These are phyloP conservation scores for Fomes fomentarius DNA, from an alignment of 1,284 basidiomycete species.

Conservation along the genomic window DNA sequence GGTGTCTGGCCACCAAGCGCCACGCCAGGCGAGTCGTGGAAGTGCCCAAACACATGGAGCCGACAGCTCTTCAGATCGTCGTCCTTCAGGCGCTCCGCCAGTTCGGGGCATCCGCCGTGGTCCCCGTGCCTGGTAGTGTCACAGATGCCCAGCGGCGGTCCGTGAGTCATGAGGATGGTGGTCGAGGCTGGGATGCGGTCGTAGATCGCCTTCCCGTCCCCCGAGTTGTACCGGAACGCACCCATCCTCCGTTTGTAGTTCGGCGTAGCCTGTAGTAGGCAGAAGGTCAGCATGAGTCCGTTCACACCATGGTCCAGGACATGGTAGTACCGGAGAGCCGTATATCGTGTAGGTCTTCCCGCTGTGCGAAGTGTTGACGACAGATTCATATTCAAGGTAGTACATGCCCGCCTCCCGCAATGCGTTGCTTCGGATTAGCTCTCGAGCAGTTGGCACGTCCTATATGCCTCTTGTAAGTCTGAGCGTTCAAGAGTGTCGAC, in stretches of 20 bases:
- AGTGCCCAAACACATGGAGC: slow-evolving; percentile 72
- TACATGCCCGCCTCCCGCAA: slow-evolving; percentile 45
- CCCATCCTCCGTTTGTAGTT: slow-evolving; percentile 50
- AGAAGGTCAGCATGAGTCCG: too few species aligned
- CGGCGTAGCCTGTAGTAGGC: slow-evolving; percentile 52
- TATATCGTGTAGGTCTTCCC: slow-evolving; percentile 61
- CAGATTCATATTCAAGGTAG: slow-evolving; percentile 60
- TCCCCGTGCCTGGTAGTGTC: slow-evolving; percentile 28
- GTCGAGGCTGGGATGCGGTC: slow-evolving; percentile 53
- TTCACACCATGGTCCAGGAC: too few species aligned
- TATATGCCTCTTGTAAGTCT: slow-evolving; percentile 10
- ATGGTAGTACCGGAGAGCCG: slow-evolving; percentile 69
- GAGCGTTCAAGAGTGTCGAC: too few species aligned
- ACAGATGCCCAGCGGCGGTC: slow-evolving; percentile 45
- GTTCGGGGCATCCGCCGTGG: slow-evolving; percentile 54
- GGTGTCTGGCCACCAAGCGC: slow-evolving; percentile 22
- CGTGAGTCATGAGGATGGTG: slow-evolving; percentile 69
- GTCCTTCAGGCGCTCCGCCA: slow-evolving; percentile 42
- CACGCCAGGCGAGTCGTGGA: slow-evolving; percentile 62
- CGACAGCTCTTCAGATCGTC: slow-evolving; percentile 43
- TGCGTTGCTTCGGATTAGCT: slow-evolving; percentile 42
- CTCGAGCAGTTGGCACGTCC: slow-evolving; percentile 35
- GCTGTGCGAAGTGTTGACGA: slow-evolving; percentile 41
- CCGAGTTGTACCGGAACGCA: slow-evolving; percentile 57
- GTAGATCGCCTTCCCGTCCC: slow-evolving; percentile 48